A percentile compares a stretch with the other conserved stretches of the same genome.
These are phyloP conservation scores for Mycena alexandri DNA, from an alignment of 768 basidiomycete species.

Conservation along the genomic window DNA sequence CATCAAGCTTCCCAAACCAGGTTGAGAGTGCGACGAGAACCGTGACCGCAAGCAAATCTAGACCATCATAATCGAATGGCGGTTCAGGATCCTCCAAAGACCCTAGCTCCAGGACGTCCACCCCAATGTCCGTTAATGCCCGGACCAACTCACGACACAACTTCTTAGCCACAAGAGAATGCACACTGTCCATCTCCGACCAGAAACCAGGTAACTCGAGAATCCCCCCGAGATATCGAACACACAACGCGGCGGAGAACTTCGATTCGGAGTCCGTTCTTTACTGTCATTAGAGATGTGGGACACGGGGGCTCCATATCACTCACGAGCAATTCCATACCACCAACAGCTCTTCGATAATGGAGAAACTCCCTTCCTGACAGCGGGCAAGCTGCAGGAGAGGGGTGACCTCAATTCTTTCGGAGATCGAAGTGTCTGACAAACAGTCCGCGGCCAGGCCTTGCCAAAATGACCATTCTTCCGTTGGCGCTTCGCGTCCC, in stretches of 20 bases:
- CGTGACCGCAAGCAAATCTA: neutral
- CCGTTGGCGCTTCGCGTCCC: neutral
- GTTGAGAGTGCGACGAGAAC: neutral
- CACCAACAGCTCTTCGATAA: neutral
- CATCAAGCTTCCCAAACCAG: neutral
- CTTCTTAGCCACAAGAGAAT: neutral
- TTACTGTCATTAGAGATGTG: too few relatives aligned
- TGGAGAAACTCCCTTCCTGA: neutral
- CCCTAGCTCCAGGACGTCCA: neutral
- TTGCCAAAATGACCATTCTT: conserved; percentile 1
- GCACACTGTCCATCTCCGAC: neutral
- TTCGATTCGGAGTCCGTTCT: neutral
- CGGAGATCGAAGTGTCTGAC: neutral
- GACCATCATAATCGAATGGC: conserved; percentile 11
- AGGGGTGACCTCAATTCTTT: neutral
- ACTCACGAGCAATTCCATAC: neutral
- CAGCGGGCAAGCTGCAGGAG: neutral
- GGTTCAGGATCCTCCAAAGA: neutral
- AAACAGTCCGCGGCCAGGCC: neutral
- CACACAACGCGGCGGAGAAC: neutral
- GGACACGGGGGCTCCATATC: too few relatives aligned
- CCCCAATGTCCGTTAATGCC: conserved; percentile 6
- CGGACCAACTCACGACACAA: neutral
- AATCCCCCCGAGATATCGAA: conserved; percentile 1
- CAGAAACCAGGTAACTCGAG: conserved; percentile 8